A percentile compares a stretch with the other conserved stretches of the same genome.
These are phyloP conservation scores for Botrytis pseudocinerea DNA, from an alignment of 2,329 filamentous ascomycete species.

Conservation along the genomic window DNA sequence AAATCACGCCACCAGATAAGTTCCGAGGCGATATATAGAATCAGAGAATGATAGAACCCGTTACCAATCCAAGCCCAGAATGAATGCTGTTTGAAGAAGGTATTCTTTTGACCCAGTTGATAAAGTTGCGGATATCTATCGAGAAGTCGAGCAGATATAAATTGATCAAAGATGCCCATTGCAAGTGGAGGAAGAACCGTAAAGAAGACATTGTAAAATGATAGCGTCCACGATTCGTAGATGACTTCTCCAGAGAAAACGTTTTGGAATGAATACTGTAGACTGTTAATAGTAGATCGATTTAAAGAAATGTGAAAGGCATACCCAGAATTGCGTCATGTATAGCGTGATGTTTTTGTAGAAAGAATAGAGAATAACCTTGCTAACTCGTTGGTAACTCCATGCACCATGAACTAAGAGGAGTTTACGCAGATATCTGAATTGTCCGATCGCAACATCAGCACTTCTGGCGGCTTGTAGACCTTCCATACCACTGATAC, in stretches of 20 bases:
- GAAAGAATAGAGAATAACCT: constrained; percentile 96
- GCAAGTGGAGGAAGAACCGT: constrained; percentile 91
- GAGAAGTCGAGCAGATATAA: constrained; percentile 87
- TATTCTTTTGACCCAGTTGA: constrained; percentile 84
- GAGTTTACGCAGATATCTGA: constrained; percentile 90
- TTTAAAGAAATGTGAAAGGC: constrained; percentile 40
- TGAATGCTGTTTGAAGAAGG: constrained; percentile 90
- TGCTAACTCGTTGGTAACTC: constrained; percentile 96
- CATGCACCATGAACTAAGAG: constrained; percentile 93
- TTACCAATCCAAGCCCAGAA: constrained; percentile 93
- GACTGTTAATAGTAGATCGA: constrained; percentile 28
- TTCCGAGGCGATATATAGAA: constrained; percentile 84
- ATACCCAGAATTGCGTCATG: constrained; percentile 98
- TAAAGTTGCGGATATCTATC: constrained; percentile 97
- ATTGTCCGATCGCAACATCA: constrained; percentile 94
- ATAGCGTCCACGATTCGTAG: constrained; percentile 99
- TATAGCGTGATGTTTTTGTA: constrained; percentile 99
- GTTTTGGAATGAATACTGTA: constrained; percentile 93
- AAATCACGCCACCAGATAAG: constrained; percentile 82
- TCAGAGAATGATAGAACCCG: constrained; percentile 90
- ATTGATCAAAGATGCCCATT: constrained; percentile 96
- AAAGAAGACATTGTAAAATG: constrained; percentile 99
- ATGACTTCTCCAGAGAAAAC: constrained; percentile 97
- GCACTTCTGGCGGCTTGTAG: constrained; percentile 94
- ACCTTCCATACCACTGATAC: constrained; percentile 96